Evolutionary conservation across 1,139 yeast genomes (phyloP), one percentile per base, ranked within the genome.

Genomic region (Blastobotrys proliferans): DNA sequence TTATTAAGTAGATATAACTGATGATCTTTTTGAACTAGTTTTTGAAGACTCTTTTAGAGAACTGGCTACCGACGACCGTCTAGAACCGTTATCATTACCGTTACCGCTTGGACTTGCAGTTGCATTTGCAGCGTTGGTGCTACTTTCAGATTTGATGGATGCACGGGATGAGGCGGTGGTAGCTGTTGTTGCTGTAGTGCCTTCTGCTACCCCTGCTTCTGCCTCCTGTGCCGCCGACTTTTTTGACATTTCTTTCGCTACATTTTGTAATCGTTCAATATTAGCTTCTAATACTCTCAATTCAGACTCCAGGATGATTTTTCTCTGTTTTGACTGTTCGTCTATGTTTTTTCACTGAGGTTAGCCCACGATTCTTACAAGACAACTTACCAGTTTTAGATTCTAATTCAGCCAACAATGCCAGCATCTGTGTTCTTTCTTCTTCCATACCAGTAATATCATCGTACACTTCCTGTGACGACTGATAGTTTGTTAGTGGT

Each of bases 201-300:
- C n/a, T n/a, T n/a, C n/a, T 22, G 8, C 26, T 11, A 22, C 26
- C 26, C 26, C 26, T 11, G 26, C 9, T 11, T 11, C 26, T 11
- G 9, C 26, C 26, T 11, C 26, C 26, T 11, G 11, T n/a, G n/a
- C n/a, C n/a, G n/a, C n/a, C n/a, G n/a, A n/a, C n/a, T n/a, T n/a
- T n/a, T n/a, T n/a, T n/a, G n/a, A n/a, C n/a, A n/a, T n/a, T n/a
- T n/a, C n/a, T n/a, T n/a, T n/a, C n/a, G n/a, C 38, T 2, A 41
- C 21, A 5, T 18, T 24, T 8, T 36, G 40, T 24, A 42, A 26
- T 13, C 45, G 38, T 22, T 42, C 45, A 18, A 42, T 38, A 30
- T 42, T 42, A 4, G 45, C 42, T 8, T 42, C 45, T 8, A 42
- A 24, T 20, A 38, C 28, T 9, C 18, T 17, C 4, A 42, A 14